Percentiles rank a stretch among this genome's conserved stretches.
Evolutionary conservation across 2,329 filamentous ascomycete species (phyloP).

Genomic region (Diaporthe nobilis): DNA sequence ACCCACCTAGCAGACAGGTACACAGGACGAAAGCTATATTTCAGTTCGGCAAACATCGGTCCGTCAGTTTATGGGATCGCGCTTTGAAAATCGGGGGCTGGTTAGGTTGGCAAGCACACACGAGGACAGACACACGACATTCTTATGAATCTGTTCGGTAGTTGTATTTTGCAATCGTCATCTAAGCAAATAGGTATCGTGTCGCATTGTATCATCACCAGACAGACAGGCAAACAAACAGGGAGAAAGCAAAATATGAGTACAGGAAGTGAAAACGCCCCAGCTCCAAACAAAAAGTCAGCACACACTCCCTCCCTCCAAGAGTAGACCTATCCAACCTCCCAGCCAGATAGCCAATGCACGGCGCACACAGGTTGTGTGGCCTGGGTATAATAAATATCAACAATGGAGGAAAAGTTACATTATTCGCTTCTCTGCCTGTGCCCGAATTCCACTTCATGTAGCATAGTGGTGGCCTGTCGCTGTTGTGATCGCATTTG

Average conservation of each 20-base stretch:
- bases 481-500: neutral
- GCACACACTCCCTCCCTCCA: neutral
- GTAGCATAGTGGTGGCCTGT: neutral
- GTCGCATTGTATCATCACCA: constrained; percentile 18
- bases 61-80: neutral
- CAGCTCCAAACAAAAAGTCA: constrained; percentile 2
- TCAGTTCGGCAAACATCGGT: neutral
- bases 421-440: neutral
- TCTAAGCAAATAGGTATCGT: constrained; percentile 41
- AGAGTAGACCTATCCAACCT: neutral
- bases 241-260: neutral
- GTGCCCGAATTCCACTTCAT: neutral
- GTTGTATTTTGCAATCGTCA: constrained; percentile 25
- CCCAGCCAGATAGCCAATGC: constrained; percentile 16
- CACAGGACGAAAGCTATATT: neutral
- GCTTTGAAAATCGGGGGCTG: neutral
- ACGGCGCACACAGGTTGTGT: constrained; percentile 16
- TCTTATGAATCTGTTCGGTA: neutral
- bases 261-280: constrained; percentile 22
- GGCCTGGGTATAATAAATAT: constrained; percentile 33
- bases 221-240: neutral
- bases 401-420: constrained; percentile 12
- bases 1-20: neutral
- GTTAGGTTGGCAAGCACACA: no score
- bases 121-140: neutral